Percentiles rank a stretch among this genome's conserved stretches.
Evolutionary conservation across 257 asterid species (phyloP).

Genomic region (Mitragyna speciosa): DNA sequence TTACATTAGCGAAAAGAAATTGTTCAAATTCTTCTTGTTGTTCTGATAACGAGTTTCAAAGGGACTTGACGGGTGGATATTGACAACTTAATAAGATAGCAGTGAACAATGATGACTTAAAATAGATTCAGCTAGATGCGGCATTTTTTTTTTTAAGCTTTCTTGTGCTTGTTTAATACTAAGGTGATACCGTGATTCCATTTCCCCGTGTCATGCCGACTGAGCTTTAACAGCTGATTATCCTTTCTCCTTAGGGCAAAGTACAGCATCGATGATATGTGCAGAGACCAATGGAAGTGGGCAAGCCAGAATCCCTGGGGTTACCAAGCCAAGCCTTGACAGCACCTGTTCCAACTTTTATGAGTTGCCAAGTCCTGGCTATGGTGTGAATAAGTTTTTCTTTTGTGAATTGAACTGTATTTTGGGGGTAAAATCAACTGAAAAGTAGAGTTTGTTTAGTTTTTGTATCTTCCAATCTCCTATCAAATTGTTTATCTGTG

Average conservation of each 20-base stretch:
- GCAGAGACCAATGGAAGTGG: conserved; percentile 97
- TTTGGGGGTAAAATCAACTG: neutral
- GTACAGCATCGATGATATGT: conserved; percentile 80
- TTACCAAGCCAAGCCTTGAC: conserved; percentile 40
- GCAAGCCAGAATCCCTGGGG: conserved; percentile 91
- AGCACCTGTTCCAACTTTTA: neutral
- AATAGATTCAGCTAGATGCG: neutral
- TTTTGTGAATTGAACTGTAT: neutral
- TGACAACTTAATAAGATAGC: neutral
- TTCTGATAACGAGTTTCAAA: neutral
- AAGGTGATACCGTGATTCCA: neutral
- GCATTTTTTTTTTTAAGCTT: neutral
- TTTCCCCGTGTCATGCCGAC: neutral
- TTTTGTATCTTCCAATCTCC: neutral
- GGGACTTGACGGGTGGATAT: neutral
- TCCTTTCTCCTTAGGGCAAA: conserved; percentile 66
- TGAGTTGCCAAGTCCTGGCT: neutral
- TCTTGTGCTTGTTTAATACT: neutral
- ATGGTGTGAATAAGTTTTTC: neutral
- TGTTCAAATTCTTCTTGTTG: neutral
- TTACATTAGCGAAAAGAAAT: neutral
- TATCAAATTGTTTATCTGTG: neutral
- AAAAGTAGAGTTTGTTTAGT: neutral
- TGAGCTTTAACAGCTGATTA: neutral
- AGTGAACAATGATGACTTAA: no score